Percentiles rank a stretch among this genome's conserved stretches.
phyloP scores from a whole-genome alignment of 768 basidiomycete genomes.

The Russula sp. region DNA sequence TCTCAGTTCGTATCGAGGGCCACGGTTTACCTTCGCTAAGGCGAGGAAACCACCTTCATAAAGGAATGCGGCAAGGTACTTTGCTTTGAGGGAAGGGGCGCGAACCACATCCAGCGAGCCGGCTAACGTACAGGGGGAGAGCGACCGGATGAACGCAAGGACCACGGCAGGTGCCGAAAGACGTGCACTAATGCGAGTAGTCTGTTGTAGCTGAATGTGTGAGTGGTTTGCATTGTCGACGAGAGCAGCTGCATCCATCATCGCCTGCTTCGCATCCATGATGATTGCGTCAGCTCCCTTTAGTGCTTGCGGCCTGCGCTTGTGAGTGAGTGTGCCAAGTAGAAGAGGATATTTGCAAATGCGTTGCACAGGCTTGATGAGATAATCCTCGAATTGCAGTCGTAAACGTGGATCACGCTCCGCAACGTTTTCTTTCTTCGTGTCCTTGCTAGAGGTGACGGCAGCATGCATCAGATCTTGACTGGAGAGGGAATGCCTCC shows the following conservation, averaged over 20 bases:
- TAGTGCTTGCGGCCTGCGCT: slow-evolving; percentile 3
- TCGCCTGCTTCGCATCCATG: slow-evolving; percentile 23
- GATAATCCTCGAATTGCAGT: slow-evolving; percentile 75
- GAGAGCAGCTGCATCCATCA: slow-evolving; percentile 28
- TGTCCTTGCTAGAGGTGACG: slow-evolving; percentile 1
- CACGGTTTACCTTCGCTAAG: slow-evolving; percentile 81
- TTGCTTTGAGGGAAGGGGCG: slow-evolving; percentile 52
- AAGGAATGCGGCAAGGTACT: slow-evolving; percentile 88
- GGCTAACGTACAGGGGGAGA: slow-evolving; percentile 75
- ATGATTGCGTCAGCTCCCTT: slow-evolving; percentile 18
- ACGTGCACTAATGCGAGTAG: slow-evolving; percentile 36
- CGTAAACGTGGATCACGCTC: slow-evolving; percentile 36
- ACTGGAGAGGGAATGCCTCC: background rate
- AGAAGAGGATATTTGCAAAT: slow-evolving; percentile 95
- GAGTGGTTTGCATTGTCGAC: slow-evolving; percentile 27
- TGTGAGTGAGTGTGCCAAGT: slow-evolving; percentile 59
- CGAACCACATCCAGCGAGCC: slow-evolving; percentile 89
- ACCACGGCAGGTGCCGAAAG: slow-evolving; percentile 40
- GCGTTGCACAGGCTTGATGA: slow-evolving; percentile 96
- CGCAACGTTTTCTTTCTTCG: slow-evolving; percentile 11
- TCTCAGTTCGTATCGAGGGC: slow-evolving; percentile 75
- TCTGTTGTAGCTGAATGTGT: slow-evolving; percentile 20
- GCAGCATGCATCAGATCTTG: slow-evolving; percentile 9
- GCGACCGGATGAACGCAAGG: slow-evolving; percentile 60
- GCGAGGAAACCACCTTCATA: slow-evolving; percentile 84